phyloP scores from a whole-genome alignment of 2,329 filamentous ascomycete genomes.

The Aspergillus ibericus region DNA sequence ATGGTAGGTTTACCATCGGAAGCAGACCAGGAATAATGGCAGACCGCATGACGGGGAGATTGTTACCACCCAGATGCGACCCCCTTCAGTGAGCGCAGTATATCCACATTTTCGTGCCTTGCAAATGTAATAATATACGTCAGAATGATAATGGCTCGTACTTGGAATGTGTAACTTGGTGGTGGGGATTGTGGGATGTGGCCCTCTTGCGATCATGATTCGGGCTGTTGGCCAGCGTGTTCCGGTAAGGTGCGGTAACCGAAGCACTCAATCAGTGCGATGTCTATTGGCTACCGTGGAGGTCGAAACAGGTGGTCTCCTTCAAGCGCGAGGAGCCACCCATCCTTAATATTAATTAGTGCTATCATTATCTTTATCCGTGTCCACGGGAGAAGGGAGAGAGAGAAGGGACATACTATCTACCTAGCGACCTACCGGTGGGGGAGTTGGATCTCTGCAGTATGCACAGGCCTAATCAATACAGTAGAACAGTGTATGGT shows the following conservation, averaged over 20 bases:
- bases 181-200: background rate
- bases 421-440: too few species aligned
- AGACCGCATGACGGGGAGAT: background rate
- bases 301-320: conserved; percentile 1
- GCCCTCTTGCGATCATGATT: background rate
- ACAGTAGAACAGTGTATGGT: too few species aligned
- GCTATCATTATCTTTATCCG: background rate
- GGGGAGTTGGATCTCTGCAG: background rate
- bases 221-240: background rate
- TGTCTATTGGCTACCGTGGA: background rate
- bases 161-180: background rate
- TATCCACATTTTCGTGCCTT: background rate
- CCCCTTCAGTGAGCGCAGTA: background rate
- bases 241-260: background rate
- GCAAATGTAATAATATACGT: conserved; percentile 5
- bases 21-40: background rate
- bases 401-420: background rate
- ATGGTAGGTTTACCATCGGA: background rate
- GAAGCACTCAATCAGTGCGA: background rate
- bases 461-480: background rate
- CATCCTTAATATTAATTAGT: background rate
- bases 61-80: background rate
- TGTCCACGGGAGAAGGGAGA: background rate
- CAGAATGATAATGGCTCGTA: background rate
- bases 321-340: background rate